Percentiles rank a stretch among this genome's conserved stretches.
Conservation (phyloP, 768 basidiomycete genomes). For the Russula dissimulans region DNA sequence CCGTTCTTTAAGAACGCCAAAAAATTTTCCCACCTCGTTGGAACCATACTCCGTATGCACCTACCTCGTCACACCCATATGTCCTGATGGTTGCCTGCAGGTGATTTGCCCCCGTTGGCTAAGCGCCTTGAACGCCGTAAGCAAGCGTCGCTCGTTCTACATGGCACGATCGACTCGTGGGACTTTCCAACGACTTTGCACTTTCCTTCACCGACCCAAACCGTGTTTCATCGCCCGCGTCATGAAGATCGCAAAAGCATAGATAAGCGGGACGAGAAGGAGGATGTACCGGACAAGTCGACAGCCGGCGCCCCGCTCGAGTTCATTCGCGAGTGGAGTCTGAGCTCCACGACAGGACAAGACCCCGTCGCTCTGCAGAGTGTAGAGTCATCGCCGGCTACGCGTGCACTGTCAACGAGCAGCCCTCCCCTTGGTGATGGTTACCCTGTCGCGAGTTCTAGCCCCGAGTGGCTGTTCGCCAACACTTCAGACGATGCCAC, state of each 20-base stretch:
- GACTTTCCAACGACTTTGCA: slow-evolving; percentile 47
- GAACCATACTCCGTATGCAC: slow-evolving; percentile 55
- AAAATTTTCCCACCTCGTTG: slow-evolving; percentile 70
- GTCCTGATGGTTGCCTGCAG: slow-evolving; percentile 24
- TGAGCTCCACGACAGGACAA: background rate
- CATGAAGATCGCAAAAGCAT: background rate
- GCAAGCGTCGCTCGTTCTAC: slow-evolving; percentile 33
- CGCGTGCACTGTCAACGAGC: background rate
- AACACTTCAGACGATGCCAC: background rate
- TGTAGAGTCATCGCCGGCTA: background rate
- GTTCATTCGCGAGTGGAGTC: background rate
- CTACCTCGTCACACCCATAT: background rate
- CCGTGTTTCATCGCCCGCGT: background rate
- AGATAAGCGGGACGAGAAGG: background rate
- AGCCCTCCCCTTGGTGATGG: background rate
- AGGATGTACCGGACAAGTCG: background rate
- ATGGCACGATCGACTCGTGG: slow-evolving; percentile 67
- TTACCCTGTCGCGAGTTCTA: background rate
- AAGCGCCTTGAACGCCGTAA: slow-evolving; percentile 58
- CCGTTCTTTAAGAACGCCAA: slow-evolving; percentile 75
- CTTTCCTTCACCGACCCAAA: slow-evolving; percentile 6
- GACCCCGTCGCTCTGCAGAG: background rate
- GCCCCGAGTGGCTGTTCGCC: background rate
- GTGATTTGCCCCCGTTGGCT: slow-evolving; percentile 63
- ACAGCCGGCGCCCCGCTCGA: background rate